phyloP scores from a whole-genome alignment of 2,329 filamentous ascomycete genomes.

The Sclerotinia borealis region DNA sequence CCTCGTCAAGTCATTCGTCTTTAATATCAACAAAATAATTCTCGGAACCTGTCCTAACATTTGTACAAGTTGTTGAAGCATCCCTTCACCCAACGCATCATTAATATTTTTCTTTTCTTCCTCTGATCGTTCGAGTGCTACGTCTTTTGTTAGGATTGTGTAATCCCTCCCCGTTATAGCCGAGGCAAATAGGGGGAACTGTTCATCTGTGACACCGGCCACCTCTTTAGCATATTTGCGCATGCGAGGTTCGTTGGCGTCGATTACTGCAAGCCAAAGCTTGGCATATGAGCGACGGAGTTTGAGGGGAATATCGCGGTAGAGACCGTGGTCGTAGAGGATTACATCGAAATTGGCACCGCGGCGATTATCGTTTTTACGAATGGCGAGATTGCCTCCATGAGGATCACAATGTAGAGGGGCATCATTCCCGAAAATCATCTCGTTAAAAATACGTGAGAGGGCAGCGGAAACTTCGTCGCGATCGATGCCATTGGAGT shows the following conservation, averaged over 20 bases:
- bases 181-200: conserved; percentile 91
- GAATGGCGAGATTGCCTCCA: conserved; percentile 90
- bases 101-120: conserved; percentile 86
- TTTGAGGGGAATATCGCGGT: conserved; percentile 78
- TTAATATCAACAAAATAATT: conserved; percentile 90
- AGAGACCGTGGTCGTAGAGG: conserved; percentile 93
- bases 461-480: conserved; percentile 92
- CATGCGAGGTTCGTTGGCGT: conserved; percentile 81
- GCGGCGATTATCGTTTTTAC: conserved; percentile 60
- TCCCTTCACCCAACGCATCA: conserved; percentile 75
- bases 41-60: conserved; percentile 83
- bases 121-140: conserved; percentile 50
- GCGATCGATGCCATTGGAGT: conserved; percentile 79
- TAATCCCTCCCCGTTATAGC: conserved; percentile 95
- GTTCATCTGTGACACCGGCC: conserved; percentile 78
- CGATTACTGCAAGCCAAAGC: conserved; percentile 93
- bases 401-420: conserved; percentile 96
- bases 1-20: conserved; percentile 94
- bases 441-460: conserved; percentile 94
- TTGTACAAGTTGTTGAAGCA: conserved; percentile 82
- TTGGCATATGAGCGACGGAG: conserved; percentile 87
- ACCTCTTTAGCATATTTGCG: conserved; percentile 83
- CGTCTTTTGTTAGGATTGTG: conserved; percentile 59
- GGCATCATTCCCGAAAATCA: conserved; percentile 90
- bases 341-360: conserved; percentile 86